These are phyloP conservation scores for Ceratopteris richardii DNA, from an alignment of 75 land plant species.

Conservation along the genomic window DNA sequence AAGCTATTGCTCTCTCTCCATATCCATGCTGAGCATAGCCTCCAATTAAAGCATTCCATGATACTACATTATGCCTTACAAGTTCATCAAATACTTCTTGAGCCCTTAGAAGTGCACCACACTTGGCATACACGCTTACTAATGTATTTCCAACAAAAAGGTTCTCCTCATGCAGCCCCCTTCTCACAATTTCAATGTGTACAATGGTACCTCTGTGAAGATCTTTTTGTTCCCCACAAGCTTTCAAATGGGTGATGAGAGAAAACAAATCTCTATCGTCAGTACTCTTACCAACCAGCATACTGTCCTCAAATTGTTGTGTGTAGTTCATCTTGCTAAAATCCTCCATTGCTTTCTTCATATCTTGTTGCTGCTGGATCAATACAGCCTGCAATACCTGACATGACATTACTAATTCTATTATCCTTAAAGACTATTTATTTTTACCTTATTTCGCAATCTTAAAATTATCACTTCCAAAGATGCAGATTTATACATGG, in stretches of 20 bases:
- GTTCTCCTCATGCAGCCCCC: conserved; percentile 27
- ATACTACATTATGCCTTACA: not conserved
- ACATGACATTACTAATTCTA: no score
- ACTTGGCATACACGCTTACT: conserved; percentile 21
- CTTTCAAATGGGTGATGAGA: not conserved
- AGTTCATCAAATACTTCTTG: not conserved
- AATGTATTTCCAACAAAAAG: conserved; percentile 44
- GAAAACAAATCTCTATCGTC: not conserved
- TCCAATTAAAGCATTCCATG: conserved; percentile 1
- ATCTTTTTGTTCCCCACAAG: not conserved
- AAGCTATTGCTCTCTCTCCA: not conserved
- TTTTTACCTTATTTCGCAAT: no score
- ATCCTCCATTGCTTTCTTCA: no score
- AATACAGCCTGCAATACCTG: no score
- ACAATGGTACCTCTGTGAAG: conserved; percentile 5
- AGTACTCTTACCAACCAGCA: no score
- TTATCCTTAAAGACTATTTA: no score
- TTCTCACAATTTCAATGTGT: conserved; percentile 26
- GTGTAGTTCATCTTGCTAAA: no score
- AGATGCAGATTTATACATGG: no score
- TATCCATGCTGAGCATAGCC: conserved; percentile 1
- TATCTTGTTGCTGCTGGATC: no score
- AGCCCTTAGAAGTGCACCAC: not conserved
- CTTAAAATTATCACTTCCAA: no score
- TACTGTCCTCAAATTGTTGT: no score